phyloP scores from a whole-genome alignment of 768 basidiomycete genomes.

The Psilocybe azurescens region DNA sequence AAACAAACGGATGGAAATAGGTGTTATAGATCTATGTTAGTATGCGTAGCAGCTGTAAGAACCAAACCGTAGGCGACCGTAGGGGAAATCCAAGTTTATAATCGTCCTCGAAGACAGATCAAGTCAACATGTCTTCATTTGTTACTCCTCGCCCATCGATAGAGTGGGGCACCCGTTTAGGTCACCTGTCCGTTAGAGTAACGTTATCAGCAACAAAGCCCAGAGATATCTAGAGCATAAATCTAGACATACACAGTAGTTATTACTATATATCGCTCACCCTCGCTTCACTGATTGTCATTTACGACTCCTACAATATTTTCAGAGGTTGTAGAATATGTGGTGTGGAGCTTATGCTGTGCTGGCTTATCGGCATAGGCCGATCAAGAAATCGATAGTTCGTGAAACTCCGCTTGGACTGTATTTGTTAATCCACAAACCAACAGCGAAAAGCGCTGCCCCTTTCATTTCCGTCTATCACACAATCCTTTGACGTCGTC shows the following conservation, averaged over 20 bases:
- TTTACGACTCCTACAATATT: neutral
- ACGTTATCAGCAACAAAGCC: neutral
- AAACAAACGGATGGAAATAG: neutral
- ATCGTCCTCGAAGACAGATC: slow-evolving; percentile 3
- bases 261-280: neutral
- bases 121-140: slow-evolving; percentile 10
- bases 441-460: slow-evolving; percentile 17
- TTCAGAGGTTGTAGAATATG: neutral
- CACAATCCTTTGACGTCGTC: slow-evolving; percentile 17
- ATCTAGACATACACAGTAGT: neutral
- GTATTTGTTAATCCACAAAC: slow-evolving; percentile 8
- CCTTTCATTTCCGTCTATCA: slow-evolving; percentile 12
- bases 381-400: slow-evolving; percentile 20
- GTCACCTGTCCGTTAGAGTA: slow-evolving; percentile 1
- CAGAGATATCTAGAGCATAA: neutral
- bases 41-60: neutral
- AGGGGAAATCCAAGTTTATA: slow-evolving; percentile 1
- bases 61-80: neutral
- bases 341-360: neutral
- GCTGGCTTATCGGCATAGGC: slow-evolving; percentile 29
- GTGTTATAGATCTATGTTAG: neutral
- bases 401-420: slow-evolving; percentile 17
- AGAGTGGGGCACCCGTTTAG: neutral
- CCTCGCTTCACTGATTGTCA: neutral
- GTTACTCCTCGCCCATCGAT: slow-evolving; percentile 8